Evolutionary conservation across 2,329 filamentous ascomycete species (phyloP).

Genomic region (Cylindrodendrum hubeiense): DNA sequence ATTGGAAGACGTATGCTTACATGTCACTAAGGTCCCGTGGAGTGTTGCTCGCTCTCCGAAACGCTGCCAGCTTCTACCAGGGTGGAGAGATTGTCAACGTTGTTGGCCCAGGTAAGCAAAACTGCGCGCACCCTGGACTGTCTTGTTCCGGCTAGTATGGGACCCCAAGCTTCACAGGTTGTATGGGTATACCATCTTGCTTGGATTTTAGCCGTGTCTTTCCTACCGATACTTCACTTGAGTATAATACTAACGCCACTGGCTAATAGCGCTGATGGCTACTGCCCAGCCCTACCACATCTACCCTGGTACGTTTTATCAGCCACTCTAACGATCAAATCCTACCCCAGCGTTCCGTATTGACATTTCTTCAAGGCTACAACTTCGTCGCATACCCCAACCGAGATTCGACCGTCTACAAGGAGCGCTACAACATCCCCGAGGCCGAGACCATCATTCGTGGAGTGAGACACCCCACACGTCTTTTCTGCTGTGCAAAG

Average conservation of each 20-base stretch:
- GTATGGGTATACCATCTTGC: too few relatives aligned
- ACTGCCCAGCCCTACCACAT: conserved; percentile 91
- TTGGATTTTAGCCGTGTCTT: too few relatives aligned
- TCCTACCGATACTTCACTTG: too few relatives aligned
- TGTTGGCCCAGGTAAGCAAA: conserved; percentile 53
- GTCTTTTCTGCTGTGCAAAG: too few relatives aligned
- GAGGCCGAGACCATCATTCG: conserved; percentile 92
- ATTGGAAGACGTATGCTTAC: too few relatives aligned
- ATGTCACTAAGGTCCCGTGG: conserved; percentile 69
- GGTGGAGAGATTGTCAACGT: conserved; percentile 81
- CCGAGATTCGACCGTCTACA: conserved; percentile 89
- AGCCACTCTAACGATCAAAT: too few relatives aligned
- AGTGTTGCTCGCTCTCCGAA: conserved; percentile 87
- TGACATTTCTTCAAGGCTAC: conserved; percentile 61
- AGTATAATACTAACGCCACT: too few relatives aligned
- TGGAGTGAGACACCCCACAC: conserved; percentile 48
- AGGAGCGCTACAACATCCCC: conserved; percentile 90
- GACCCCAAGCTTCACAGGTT: too few relatives aligned
- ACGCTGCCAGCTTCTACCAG: conserved; percentile 86
- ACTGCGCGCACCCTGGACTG: too few relatives aligned
- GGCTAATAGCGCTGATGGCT: conserved; percentile 79
- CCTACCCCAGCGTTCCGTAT: too few relatives aligned
- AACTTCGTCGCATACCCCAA: conserved; percentile 95
- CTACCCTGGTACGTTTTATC: conserved; percentile 70
- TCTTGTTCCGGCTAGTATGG: too few relatives aligned